Evolutionary conservation across 2,329 filamentous ascomycete species (phyloP), one percentile per base, ranked within the genome.

Genomic region (Bimuria novae-zelandiae): DNA sequence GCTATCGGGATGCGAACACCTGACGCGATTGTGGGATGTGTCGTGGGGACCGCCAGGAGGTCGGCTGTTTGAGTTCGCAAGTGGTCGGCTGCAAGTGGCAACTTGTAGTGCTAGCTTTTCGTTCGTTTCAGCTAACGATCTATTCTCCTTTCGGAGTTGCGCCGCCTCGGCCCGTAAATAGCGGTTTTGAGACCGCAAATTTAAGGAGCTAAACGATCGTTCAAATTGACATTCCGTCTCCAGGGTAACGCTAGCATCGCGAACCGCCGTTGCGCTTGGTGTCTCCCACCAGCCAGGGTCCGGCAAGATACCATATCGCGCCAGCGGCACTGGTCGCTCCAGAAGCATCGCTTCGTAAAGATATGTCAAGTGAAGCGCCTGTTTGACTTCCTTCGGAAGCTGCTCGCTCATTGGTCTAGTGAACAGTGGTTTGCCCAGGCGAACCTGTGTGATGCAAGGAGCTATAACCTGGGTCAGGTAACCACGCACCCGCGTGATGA

Each of bases 321-420:
- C 22, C 3, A 61, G 27, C 3, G 61, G 60, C 7, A 61, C 56
- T 5, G 4, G 14, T 10, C 61, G 57, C 42, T 61, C 46, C 16
- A 57, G 49, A 17, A 60, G 60, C 35, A 61, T 54, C 2, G 52
- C 51, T 37, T 63, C 56, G 32, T 54, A 64, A 2, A 57, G 22
- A 29, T 50, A 63, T 4, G 45, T 52, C 30, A 17, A 51, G 49
- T 4, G 49, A 23, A n/a, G 50, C 16, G 19, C 17, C 16, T 45
- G 29, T 22, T 23, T 23, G 11, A 22, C 30, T 11, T 35, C 29
- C 14, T 44, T 30, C 7, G 27, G 17, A 33, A 44, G 27, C 12
- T 45, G 40, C 21, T 58, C 51, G 3, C 32, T 52, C 2, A 52
- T 55, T 5, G 51, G 29, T 23, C 49, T 40, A 3, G 52, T 55